These are phyloP conservation scores for Syzygium grande DNA, from an alignment of 345 rosid genomes.

Conservation along the genomic window DNA sequence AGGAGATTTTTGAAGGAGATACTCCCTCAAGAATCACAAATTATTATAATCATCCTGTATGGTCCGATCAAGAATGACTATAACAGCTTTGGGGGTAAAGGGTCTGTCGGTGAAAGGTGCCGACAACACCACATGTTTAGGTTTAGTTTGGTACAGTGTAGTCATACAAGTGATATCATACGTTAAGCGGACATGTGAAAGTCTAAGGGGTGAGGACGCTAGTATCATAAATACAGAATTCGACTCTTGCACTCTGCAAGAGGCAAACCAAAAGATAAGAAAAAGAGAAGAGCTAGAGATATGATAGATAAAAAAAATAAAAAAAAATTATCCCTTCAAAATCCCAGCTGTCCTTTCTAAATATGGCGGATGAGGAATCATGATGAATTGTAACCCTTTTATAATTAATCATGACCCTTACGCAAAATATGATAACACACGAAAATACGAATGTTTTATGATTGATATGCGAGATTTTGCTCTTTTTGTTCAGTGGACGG, in stretches of 20 bases:
- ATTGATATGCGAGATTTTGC: not conserved
- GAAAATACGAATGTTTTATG: not conserved
- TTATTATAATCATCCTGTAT: no score
- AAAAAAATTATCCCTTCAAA: not conserved
- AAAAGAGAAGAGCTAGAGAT: no score
- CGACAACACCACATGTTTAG: not conserved
- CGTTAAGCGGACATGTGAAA: not conserved
- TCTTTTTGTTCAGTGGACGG: not conserved
- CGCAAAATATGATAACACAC: not conserved
- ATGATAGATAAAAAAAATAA: no score
- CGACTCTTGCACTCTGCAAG: no score
- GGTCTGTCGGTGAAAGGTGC: not conserved
- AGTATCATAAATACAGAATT: no score
- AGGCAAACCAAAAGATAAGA: no score
- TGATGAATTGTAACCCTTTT: not conserved
- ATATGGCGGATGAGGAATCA: not conserved
- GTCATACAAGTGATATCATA: not conserved
- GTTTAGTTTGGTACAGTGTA: not conserved
- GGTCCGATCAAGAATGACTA: not conserved
- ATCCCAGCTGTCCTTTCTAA: not conserved
- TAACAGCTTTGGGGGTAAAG: not conserved
- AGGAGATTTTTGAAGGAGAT: not conserved
- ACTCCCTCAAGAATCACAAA: not conserved
- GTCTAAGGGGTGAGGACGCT: no score
- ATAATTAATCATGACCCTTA: not conserved